Evolutionary conservation across 352 stramenopile species (phyloP).

Genomic region (Globisporangium okanoganense): DNA sequence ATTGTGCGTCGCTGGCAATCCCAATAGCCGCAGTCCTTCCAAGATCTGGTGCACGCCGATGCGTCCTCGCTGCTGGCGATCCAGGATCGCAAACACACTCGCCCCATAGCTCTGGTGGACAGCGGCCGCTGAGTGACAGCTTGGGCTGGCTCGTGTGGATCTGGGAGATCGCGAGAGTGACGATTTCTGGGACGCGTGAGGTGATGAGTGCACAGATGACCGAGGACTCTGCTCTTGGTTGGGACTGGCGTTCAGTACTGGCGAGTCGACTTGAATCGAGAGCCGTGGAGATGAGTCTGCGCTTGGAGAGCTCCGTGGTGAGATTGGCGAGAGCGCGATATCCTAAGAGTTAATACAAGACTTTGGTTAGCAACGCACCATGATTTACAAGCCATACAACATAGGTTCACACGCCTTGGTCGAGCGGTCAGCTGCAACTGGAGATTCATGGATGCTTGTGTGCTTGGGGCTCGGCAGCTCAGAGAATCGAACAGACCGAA

Average conservation of each 20-base stretch:
- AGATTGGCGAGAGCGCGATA: background rate
- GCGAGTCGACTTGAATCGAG: slow-evolving; percentile 10
- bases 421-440: background rate
- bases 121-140: background rate
- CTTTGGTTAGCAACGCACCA: background rate
- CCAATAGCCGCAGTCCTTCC: slow-evolving; percentile 45
- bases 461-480: background rate
- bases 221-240: slow-evolving; percentile 17
- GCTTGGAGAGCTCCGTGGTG: background rate
- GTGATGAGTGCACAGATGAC: background rate
- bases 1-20: slow-evolving; percentile 58
- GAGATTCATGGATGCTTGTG: background rate
- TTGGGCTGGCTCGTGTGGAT: slow-evolving; percentile 8
- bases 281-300: slow-evolving; percentile 1
- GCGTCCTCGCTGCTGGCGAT: slow-evolving; percentile 34
- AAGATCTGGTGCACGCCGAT: slow-evolving; percentile 58
- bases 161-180: slow-evolving; percentile 21
- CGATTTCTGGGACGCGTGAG: slow-evolving; percentile 12
- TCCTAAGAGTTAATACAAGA: background rate
- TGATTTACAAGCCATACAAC: background rate
- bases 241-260: slow-evolving; percentile 1
- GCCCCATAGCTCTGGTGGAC: slow-evolving; percentile 28
- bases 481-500: slow-evolving; percentile 3
- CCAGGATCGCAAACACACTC: slow-evolving; percentile 50
- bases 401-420: background rate